phyloP scores from a whole-genome alignment of 1,284 basidiomycete species.

The Irpex sp. region DNA sequence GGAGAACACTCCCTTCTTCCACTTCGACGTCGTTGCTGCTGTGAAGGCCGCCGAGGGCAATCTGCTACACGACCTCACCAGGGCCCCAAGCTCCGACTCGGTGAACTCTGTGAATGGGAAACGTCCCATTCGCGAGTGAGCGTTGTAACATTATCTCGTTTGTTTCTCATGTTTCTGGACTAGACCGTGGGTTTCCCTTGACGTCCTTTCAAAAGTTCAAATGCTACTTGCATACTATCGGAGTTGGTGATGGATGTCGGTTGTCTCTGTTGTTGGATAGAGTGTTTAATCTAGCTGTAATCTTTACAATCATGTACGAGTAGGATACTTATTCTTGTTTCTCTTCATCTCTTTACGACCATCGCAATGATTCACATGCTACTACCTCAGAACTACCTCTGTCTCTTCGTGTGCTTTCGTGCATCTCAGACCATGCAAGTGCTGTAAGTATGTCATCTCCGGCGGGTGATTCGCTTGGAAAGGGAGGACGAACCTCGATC shows the following conservation, averaged over 20 bases:
- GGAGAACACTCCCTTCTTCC: constrained; percentile 78
- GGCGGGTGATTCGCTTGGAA: no score
- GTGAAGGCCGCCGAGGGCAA: constrained; percentile 62
- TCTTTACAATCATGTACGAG: not conserved
- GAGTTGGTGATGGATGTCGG: not conserved
- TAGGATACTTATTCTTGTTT: not conserved
- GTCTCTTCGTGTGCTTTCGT: no score
- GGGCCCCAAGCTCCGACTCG: not conserved
- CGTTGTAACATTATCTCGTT: not conserved
- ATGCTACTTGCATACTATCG: no score
- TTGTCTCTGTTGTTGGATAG: not conserved
- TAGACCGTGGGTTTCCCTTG: no score
- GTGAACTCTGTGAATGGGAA: constrained; percentile 6
- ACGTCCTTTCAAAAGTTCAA: no score
- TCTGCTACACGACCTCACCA: constrained; percentile 2
- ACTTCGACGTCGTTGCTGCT: constrained; percentile 74
- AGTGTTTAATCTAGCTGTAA: not conserved
- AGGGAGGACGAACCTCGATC: no score
- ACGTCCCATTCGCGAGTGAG: not conserved
- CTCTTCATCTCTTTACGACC: not conserved
- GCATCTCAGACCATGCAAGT: no score
- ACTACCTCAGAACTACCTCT: not conserved
- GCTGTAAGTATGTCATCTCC: no score
- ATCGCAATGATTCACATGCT: not conserved
- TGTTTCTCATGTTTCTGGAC: no score